Evolutionary conservation across 192 early-diverging fungal species (phyloP), one percentile per base, ranked within the genome.

Genomic region (Podila clonocystis): DNA sequence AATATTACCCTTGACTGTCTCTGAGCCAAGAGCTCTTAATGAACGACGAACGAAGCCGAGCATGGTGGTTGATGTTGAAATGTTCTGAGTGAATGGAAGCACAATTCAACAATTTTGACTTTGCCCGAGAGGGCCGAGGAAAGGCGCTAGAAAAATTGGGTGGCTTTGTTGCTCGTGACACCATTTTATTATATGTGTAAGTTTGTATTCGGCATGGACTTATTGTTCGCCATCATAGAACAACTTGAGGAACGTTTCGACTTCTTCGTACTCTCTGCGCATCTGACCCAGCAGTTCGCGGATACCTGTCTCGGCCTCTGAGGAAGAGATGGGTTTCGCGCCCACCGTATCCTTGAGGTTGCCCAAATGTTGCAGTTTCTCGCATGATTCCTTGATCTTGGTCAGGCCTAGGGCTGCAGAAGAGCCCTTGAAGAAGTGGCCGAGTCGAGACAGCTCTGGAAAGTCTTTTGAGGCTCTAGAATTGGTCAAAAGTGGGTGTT

Each of bases 371-470:
- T 98, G 96, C n/a, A 98, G 94, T 49, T 92, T 89, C 72, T 95
- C 95, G 82, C 96, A 98, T 29, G 92, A 90, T 28, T 84, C 87
- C 64, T 91, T 91, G 24, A 98, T 92, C 73, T 91, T 93, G 52
- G 83, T 89, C 24, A 96, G 73, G 22, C 97, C 97, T 36, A 98
- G 84, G 0, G 93, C 91, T 9, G 95, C 95, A 2, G 96, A 97
- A 63, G 91, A 93, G 20, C 97, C 97, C 68, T 98, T 98, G 49
- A 97, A 78, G 75, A 96, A 98, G 68, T 98, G 97, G 6, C 97
- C 97, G 29, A 96, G 82, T 34, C 90, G 84, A 17, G 94, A 95
- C 3, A 97, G 87, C 59, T 89, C 87, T 4, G 71, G 62, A 7
- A 97, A 85, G 71, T 97, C 89, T 41, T 91, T 86, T 58, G 71